Base-by-base conservation (phyloP, 306 rosid genomes). In the Trifolium fragiferum region DNA sequence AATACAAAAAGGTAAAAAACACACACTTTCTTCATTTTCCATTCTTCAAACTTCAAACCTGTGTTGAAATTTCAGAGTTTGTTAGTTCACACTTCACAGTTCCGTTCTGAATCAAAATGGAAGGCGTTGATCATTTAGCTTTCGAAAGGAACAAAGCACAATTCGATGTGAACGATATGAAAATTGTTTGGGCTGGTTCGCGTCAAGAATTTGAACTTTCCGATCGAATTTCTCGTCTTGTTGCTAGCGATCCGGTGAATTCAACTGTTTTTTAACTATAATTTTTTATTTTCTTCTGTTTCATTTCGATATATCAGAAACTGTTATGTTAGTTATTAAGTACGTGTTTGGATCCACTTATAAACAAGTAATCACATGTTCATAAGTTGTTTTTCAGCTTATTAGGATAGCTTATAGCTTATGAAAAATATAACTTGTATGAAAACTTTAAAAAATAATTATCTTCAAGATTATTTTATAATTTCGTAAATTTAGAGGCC, bases 151-250 rank as follows among this genome's bases (percentile, higher is more conserved):
- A 78, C 85, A 89, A 47, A 74, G 86, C 96, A 1, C 84, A 81
- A 71, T 94, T 94, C 74, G 97, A 92, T 82, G 95, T 90, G 0
- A 87, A 84, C 14, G 87, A 89, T 40, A 88, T 94, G 96, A 94
- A 92, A 79, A 78, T 94, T 84, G 88, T 92, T 33, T 94, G 97
- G 99, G 93, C 92, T 1, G 93, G 96, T 77, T 92, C 96, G 61
- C 96, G 80, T 76, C 81, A 90, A 6, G 81, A 75, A 2, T 80
- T 85, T 12, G 85, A 92, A 13, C 82, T 94, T 47, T 86, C 96
- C 68, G 96, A 94, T 72, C 83, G 97, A 44, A 94, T 94, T 63
- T 61, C 95, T 83, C 90, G 88, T 68, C 86, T 90, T 20, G 97
- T 94, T 57, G 96, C 99, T 59, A 79, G 84, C 73, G 98, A 93